Evolutionary conservation across 2,329 filamentous ascomycete species (phyloP), one percentile per base, ranked within the genome.

Genomic region (Chaetomiaceae sp.): DNA sequence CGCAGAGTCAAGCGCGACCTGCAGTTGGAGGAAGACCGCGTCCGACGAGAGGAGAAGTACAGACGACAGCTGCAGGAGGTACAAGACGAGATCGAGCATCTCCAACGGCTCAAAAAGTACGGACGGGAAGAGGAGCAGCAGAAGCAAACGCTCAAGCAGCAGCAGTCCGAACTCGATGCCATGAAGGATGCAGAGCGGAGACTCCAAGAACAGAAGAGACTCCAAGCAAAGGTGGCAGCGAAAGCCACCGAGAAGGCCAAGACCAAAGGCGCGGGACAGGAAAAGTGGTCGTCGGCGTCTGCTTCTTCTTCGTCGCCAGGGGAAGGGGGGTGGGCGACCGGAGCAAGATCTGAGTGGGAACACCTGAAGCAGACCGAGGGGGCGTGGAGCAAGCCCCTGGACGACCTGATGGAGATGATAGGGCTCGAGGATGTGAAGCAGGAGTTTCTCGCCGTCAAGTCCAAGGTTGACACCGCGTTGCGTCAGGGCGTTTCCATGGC

Each of bases 361-460:
- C 61, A 69, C 1, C 73, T 83, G 57, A 89, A 89, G 60, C 43
- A 66, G 1, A 61, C 65, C 1, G 75, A 83, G 27, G 70, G 71
- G 1, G 73, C 75, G 0, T 58, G 60, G 1, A 87, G 80, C 55
- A 59, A 65, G 0, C 70, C 76, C 0, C 59, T 90, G 0, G 85
- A 90, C 52, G 61, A 70, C 0, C 60, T 91, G 8, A 89, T 90
- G 81, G 65, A 63, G 0, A 83, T 90, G 79, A 81, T 85, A 38
- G 86, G 87, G 0, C 70, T 91, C 0, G 86, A 89, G 57, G 68
- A 75, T 0, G 82, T 90, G 35, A 91, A 91, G 55, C 60, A 71
- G 2, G 64, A 80, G 12, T 79, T 90, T 20, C 66, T 91, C 0
- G 59, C 61, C 0, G 80, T 87, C 61, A 89, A 89, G 57, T 66